These are phyloP conservation scores for Microcyclospora pomicola DNA, from an alignment of 2,329 filamentous ascomycete genomes.

Conservation along the genomic window DNA sequence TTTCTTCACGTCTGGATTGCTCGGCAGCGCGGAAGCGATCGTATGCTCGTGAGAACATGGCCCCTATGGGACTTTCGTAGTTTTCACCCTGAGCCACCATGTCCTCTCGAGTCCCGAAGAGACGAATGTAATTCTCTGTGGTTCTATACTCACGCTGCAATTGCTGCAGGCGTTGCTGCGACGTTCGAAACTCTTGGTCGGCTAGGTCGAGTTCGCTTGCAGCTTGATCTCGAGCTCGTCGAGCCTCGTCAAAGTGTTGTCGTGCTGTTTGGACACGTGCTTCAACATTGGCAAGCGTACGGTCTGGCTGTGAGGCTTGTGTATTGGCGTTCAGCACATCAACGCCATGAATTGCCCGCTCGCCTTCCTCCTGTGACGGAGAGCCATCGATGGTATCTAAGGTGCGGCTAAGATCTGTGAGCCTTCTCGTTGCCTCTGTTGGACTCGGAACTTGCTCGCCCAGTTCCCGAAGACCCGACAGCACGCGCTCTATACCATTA, in stretches of 20 bases:
- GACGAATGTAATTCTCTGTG: conserved; percentile 25
- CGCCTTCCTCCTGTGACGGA: conserved; percentile 10
- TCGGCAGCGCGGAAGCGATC: conserved; percentile 32
- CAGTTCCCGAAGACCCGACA: conserved; percentile 23
- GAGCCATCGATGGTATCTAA: conserved; percentile 16
- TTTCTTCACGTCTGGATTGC: conserved; percentile 21
- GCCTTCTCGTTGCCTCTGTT: conserved; percentile 15
- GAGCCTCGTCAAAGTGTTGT: conserved; percentile 19
- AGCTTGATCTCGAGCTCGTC: conserved; percentile 20
- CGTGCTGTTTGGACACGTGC: conserved; percentile 19
- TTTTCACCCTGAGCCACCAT: conserved; percentile 31
- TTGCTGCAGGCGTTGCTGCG: conserved; percentile 19
- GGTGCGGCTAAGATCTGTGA: conserved; percentile 18
- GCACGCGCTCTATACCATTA: conserved; percentile 25
- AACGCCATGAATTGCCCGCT: conserved; percentile 12
- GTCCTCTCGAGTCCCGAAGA: conserved; percentile 35
- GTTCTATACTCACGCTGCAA: conserved; percentile 23
- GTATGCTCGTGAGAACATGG: conserved; percentile 33
- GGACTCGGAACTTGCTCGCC: conserved; percentile 23
- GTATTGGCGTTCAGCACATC: conserved; percentile 8
- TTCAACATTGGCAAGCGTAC: conserved; percentile 15
- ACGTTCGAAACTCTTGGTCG: conserved; percentile 19
- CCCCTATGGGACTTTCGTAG: conserved; percentile 35
- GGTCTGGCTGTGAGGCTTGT: conserved; percentile 10
- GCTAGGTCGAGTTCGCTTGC: conserved; percentile 20